Percentiles rank a stretch among this genome's conserved stretches.
These are phyloP conservation scores for Henckelia pumila DNA, from an alignment of 257 asterid genomes.

Conservation along the genomic window DNA sequence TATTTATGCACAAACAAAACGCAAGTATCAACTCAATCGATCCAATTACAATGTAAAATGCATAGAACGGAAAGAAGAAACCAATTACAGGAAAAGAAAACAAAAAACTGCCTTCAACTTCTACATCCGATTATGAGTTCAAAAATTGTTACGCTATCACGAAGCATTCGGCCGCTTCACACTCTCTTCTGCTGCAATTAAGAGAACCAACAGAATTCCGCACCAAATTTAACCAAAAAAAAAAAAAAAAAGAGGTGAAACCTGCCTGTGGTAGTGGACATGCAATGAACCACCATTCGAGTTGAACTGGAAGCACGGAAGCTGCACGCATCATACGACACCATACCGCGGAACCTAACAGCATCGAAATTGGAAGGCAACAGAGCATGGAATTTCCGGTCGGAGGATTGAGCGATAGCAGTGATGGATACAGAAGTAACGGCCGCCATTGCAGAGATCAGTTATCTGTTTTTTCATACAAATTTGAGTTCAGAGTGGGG, in stretches of 20 bases:
- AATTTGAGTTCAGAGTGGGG: background rate
- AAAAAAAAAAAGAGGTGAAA: background rate
- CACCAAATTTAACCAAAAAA: background rate
- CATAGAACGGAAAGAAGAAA: background rate
- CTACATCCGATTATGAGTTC: background rate
- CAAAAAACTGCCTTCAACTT: background rate
- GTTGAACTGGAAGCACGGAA: slow-evolving; percentile 38
- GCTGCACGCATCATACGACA: slow-evolving; percentile 34
- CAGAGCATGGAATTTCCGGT: slow-evolving; percentile 29
- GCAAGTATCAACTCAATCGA: slow-evolving; percentile 2
- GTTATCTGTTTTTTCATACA: background rate
- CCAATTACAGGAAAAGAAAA: background rate
- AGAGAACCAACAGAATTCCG: background rate
- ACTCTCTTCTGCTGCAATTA: background rate
- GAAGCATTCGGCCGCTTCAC: background rate
- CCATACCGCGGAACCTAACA: slow-evolving; percentile 41
- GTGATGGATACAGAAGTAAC: slow-evolving; percentile 47
- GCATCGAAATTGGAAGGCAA: slow-evolving; percentile 30
- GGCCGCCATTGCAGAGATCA: slow-evolving; percentile 54
- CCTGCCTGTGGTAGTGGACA: slow-evolving; percentile 59
- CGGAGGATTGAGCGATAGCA: slow-evolving; percentile 42
- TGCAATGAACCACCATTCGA: slow-evolving; percentile 60
- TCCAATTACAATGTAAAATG: background rate
- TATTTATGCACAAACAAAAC: background rate
- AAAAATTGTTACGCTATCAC: background rate